phyloP scores from a whole-genome alignment of 108 stramenopile genomes.

The Schizochytrium sp. region DNA sequence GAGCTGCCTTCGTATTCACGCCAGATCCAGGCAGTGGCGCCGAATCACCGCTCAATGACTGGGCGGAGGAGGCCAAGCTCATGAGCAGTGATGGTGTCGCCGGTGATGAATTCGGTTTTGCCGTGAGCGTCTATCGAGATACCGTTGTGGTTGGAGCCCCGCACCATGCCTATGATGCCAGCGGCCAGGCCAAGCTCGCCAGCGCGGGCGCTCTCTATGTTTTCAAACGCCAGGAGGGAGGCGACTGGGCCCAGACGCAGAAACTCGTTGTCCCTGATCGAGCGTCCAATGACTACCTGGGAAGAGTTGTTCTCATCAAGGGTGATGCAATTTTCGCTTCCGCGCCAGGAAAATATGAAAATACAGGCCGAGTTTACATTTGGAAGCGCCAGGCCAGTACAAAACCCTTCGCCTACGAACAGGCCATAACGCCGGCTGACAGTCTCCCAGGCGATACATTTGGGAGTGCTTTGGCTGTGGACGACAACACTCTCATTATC shows the following conservation, averaged over 20 bases:
- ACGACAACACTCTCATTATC: background rate
- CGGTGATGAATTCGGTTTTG: background rate
- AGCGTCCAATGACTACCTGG: slow-evolving; percentile 30
- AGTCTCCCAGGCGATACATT: background rate
- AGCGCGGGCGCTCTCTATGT: background rate
- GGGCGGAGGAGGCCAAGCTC: background rate
- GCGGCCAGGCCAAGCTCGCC: background rate
- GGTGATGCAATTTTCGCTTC: slow-evolving; percentile 36
- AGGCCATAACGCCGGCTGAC: background rate
- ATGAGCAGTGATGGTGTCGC: background rate
- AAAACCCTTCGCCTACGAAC: background rate
- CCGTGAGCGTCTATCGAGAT: background rate
- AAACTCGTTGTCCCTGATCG: background rate
- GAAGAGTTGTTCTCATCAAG: slow-evolving; percentile 45
- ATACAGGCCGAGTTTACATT: slow-evolving; percentile 4
- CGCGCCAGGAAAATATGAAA: slow-evolving; percentile 45
- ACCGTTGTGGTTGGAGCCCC: slow-evolving; percentile 13
- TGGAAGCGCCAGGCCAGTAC: background rate
- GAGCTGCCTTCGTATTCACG: background rate
- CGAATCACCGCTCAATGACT: background rate
- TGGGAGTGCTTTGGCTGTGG: background rate
- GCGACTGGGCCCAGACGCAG: background rate
- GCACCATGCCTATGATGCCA: background rate
- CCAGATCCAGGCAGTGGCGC: background rate
- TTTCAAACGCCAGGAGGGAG: background rate